phyloP scores from a whole-genome alignment of 805 yeast genomes.

The Candida vartiovaarae region DNA sequence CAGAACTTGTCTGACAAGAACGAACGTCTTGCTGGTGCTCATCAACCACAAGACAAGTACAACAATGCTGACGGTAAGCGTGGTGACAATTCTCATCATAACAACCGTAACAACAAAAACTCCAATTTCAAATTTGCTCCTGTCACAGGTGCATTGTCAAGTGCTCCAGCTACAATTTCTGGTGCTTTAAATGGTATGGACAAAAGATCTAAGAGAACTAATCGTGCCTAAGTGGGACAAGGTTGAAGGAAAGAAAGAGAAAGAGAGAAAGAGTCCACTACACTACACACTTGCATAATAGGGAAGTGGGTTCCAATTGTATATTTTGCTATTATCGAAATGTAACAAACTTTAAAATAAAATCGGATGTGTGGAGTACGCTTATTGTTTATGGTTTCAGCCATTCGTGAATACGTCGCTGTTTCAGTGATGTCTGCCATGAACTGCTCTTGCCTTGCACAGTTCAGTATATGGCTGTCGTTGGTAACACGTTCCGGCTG shows the following conservation, averaged over 20 bases:
- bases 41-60: conserved; percentile 20
- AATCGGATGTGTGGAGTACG: background rate
- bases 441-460: no score
- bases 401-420: no score
- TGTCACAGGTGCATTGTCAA: conserved; percentile 28
- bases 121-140: conserved; percentile 25
- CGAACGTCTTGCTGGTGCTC: conserved; percentile 76
- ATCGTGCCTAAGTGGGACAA: conserved; percentile 13
- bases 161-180: conserved; percentile 27
- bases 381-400: no score
- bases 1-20: conserved; percentile 74
- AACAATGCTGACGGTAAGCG: conserved; percentile 15
- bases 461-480: no score
- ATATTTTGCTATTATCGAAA: background rate
- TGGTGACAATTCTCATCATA: conserved; percentile 14
- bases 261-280: no score
- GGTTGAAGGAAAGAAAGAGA: no score
- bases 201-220: conserved; percentile 23
- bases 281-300: no score
- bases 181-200: conserved; percentile 34
- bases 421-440: no score
- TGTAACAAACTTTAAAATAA: background rate
- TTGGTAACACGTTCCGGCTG: no score
- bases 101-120: conserved; percentile 24
- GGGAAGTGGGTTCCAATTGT: background rate